Evolutionary conservation across 2,329 filamentous ascomycete species (phyloP).

Genomic region (Neoascochyta sp.): DNA sequence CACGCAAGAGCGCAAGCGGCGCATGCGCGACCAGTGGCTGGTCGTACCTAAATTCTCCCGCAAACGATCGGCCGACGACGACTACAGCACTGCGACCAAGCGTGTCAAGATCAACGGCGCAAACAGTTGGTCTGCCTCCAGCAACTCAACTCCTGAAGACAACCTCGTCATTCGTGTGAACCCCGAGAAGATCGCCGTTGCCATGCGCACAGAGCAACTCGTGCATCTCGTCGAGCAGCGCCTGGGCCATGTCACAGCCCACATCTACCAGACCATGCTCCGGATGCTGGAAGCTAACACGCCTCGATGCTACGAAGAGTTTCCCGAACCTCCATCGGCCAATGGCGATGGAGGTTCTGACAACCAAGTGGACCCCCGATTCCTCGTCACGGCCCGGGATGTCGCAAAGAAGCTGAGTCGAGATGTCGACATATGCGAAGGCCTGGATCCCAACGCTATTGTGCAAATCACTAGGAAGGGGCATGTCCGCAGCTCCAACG

Average conservation of each 20-base stretch:
- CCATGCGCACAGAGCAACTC: slow-evolving; percentile 74
- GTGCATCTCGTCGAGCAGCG: slow-evolving; percentile 67
- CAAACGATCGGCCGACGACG: slow-evolving; percentile 17
- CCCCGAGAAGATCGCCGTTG: slow-evolving; percentile 77
- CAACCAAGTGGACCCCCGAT: slow-evolving; percentile 28
- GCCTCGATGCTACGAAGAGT: slow-evolving; percentile 62
- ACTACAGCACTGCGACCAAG: slow-evolving; percentile 26
- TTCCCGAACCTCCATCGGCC: slow-evolving; percentile 22
- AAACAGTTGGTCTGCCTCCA: slow-evolving; percentile 10
- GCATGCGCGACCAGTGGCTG: slow-evolving; percentile 43
- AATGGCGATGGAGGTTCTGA: slow-evolving; percentile 27
- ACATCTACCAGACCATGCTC: slow-evolving; percentile 73
- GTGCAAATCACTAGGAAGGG: slow-evolving; percentile 21
- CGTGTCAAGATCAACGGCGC: slow-evolving; percentile 29
- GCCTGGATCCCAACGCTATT: slow-evolving; percentile 31
- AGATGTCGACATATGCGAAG: slow-evolving; percentile 40
- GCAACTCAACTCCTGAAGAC: slow-evolving; percentile 48
- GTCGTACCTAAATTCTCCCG: slow-evolving; percentile 22
- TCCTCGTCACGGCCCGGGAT: slow-evolving; percentile 41
- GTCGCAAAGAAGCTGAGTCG: slow-evolving; percentile 42
- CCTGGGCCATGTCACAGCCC: slow-evolving; percentile 69
- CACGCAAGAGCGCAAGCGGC: slow-evolving; percentile 56
- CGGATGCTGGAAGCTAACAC: slow-evolving; percentile 66
- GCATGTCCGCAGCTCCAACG: slow-evolving; percentile 18
- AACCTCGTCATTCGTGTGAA: slow-evolving; percentile 76